Evolutionary conservation across 306 rosid species (phyloP).

Genomic region (Quercus glauca): DNA sequence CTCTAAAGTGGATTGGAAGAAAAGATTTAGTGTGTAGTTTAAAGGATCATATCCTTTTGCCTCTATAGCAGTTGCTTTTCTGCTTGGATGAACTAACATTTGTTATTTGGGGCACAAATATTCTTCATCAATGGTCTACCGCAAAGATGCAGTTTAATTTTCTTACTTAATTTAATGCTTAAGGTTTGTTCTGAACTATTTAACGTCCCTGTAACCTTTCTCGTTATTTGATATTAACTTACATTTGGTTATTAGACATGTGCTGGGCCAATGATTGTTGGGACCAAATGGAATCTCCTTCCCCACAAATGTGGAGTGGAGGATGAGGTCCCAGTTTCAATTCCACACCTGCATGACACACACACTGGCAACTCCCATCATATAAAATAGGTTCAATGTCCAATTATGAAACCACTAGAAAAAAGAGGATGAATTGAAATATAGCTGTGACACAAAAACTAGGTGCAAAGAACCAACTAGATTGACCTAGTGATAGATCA

Average conservation of each 20-base stretch:
- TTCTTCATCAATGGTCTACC: not conserved
- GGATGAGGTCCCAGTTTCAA: not conserved
- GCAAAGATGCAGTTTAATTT: not conserved
- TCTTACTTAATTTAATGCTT: not conserved
- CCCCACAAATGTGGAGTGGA: not conserved
- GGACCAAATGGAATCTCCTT: not conserved
- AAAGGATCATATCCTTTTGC: no score
- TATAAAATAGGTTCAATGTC: no score
- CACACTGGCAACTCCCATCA: no score
- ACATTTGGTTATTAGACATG: not conserved
- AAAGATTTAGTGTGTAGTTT: no score
- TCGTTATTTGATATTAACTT: not conserved
- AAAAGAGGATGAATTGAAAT: no score
- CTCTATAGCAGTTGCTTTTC: not conserved
- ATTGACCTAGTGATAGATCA: no score
- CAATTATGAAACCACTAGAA: no score
- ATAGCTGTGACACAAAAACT: no score
- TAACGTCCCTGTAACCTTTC: not conserved
- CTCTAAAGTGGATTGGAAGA: no score
- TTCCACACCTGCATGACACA: not conserved
- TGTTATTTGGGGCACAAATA: not conserved
- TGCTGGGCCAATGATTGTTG: not conserved
- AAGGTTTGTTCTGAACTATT: not conserved
- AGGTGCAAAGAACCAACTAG: no score
- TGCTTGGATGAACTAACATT: not conserved